Evolutionary conservation across 495 filamentous ascomycete genomes (phyloP), one percentile per base, ranked within the genome.

Genomic region (Xylaria castorea): DNA sequence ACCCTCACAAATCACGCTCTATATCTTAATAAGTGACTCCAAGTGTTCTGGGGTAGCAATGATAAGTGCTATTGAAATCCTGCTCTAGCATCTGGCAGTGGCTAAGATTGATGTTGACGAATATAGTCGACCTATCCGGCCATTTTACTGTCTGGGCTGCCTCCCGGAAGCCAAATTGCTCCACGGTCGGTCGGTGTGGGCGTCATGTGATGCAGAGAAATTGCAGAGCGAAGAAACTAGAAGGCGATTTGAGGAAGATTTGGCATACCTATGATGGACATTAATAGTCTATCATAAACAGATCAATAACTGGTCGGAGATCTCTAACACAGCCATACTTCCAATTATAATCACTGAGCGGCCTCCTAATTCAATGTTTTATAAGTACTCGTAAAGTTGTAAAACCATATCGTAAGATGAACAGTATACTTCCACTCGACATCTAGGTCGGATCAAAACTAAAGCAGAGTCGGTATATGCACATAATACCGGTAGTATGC

Each of bases 131-230:
- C 1, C 80, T 90, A 2, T 78, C 87, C 0, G 85, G 76, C 2
- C 69, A 83, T 16, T 88, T 85, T 72, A 77, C 80, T 40, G 81
- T 90, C 36, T 90, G 88, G 87, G 75, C 80, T 1, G 80, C 82
- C 1, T 81, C 77, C 74, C 80, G 2, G 85, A 89, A 55, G 85
- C 87, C 27, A 74, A 67, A 20, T 88, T 87, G 69, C 72, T 89
- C 5, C 84, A 85, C 38, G 87, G 87, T 14, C 83, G 82, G 57
- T 84, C 85, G 46, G 76, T 87, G 14, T 85, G 81, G 74, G 80
- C 80, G 1, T 79, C 79, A 40, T 90, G 88, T 87, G 88, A 90
- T 72, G 80, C 89, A 0, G 81, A 87, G 7, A 87, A 89, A 78
- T 46, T 89, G 70, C 70, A 74, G 62, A 72, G 40, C 4, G 79